Percentiles rank a stretch among this genome's conserved stretches.
phyloP scores from a whole-genome alignment of 176 grass and related monocot species.

The Bonia amplexicaulis region DNA sequence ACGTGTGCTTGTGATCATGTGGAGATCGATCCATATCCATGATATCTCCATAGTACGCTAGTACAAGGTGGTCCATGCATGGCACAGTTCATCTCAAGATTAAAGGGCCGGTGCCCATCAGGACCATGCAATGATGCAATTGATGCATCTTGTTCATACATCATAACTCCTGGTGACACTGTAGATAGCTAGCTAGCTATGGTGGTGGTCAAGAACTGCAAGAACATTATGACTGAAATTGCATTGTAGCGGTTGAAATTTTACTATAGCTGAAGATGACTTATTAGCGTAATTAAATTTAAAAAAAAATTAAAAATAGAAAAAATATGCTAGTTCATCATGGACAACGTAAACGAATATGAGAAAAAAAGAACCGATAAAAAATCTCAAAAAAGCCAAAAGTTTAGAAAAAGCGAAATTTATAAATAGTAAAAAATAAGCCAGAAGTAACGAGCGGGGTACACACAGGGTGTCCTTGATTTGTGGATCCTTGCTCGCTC shows the following conservation, averaged over 20 bases:
- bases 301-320: too few species aligned
- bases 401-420: too few species aligned
- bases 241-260: too few species aligned
- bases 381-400: too few species aligned
- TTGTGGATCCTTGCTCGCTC: not conserved
- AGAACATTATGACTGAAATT: too few species aligned
- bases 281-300: too few species aligned
- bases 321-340: too few species aligned
- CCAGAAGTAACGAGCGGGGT: too few species aligned
- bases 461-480: not conserved
- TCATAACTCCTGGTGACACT: not conserved
- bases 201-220: not conserved
- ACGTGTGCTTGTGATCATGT: not conserved
- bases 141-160: not conserved
- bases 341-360: too few species aligned
- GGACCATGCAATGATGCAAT: constrained; percentile 4
- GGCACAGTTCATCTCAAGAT: not conserved
- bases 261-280: too few species aligned
- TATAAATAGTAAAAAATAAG: too few species aligned
- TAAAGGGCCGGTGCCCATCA: not conserved
- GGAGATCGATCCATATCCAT: not conserved
- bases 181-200: not conserved
- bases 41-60: not conserved
- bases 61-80: constrained; percentile 5
- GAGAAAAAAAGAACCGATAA: too few species aligned